Base-by-base conservation (phyloP, 2,329 filamentous ascomycete genomes). In the Monilinia laxa region DNA sequence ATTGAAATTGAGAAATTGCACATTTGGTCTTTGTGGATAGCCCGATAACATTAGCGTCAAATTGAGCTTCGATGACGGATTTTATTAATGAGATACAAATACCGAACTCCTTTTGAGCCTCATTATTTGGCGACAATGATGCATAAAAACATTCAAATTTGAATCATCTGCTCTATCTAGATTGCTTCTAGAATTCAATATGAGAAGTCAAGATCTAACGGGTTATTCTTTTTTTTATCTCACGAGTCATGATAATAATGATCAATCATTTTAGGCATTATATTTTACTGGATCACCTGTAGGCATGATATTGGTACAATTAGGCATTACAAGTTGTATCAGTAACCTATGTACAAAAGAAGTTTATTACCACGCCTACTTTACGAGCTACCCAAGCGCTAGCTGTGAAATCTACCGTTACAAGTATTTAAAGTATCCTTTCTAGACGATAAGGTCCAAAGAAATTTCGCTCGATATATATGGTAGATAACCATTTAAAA, bases 1-100 rank as follows among this genome's bases (percentile, higher is more conserved):
- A 71, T 69, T 68, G 60, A 68, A 53, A 49, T 63, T 56, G 35
- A 54, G 28, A 51, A 54, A 25, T 51, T 63, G 67, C 42, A 31
- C 23, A 23, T 65, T 51, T 20, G 53, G 54, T 51, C 47, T 35
- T 47, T 38, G 18, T 25, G 23, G 20, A 9, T 42, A n/a, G 25
- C 38, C 42, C 40, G 14, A 67, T 20, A 3, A 16, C 3, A 54
- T 56, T 65, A 56, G 56, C n/a, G 40, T 56, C 14, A 14, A 28
- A 25, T 12, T 52, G 35, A 62, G n/a, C 28, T 42, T 62, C 16
- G 45, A 62, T 62, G 47, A 52, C 35, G 23, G 25, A 45, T 45
- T 23, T 54, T 63, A 31, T 6, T 35, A 6, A 35, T 28, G 60
- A 42, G 20, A 25, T 38, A 40, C 40, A 45, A 58, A 35, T 38